A percentile compares a stretch with the other conserved stretches of the same genome.
Evolutionary conservation across 2,329 filamentous ascomycete genomes (phyloP).

Genomic region (Paecilomyces sp.): DNA sequence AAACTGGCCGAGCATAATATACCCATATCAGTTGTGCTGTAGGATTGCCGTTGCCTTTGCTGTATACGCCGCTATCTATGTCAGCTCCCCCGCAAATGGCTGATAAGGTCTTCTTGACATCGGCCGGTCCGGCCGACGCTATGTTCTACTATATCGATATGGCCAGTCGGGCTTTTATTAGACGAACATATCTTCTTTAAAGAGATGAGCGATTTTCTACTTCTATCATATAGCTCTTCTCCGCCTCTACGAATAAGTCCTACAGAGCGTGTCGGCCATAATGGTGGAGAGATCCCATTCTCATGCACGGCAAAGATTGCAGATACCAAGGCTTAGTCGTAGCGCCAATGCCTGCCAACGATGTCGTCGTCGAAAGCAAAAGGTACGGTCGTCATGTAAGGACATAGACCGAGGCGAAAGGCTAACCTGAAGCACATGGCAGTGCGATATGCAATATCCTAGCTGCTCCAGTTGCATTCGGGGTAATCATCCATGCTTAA

Average conservation of each 20-base stretch:
- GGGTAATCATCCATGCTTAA: conserved; percentile 12
- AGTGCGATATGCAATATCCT: conserved; percentile 17
- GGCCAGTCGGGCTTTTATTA: background rate
- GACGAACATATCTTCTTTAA: background rate
- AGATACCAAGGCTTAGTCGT: background rate
- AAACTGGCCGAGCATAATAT: background rate
- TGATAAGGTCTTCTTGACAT: background rate
- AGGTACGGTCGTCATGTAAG: background rate
- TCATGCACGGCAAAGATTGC: background rate
- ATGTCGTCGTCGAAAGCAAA: conserved; percentile 6
- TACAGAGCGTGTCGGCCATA: background rate
- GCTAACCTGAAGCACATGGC: background rate
- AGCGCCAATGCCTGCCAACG: background rate
- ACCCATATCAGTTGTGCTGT: background rate
- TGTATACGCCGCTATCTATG: background rate
- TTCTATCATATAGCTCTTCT: background rate
- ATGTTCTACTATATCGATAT: background rate
- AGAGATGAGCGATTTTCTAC: background rate
- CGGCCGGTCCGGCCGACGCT: background rate
- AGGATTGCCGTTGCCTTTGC: background rate
- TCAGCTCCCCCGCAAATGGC: background rate
- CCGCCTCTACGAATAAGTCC: background rate
- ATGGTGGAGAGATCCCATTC: background rate
- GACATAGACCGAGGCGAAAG: background rate
- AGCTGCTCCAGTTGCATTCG: conserved; percentile 16